Evolutionary conservation across 306 rosid genomes (phyloP).

Genomic region (Medicago lupulina): DNA sequence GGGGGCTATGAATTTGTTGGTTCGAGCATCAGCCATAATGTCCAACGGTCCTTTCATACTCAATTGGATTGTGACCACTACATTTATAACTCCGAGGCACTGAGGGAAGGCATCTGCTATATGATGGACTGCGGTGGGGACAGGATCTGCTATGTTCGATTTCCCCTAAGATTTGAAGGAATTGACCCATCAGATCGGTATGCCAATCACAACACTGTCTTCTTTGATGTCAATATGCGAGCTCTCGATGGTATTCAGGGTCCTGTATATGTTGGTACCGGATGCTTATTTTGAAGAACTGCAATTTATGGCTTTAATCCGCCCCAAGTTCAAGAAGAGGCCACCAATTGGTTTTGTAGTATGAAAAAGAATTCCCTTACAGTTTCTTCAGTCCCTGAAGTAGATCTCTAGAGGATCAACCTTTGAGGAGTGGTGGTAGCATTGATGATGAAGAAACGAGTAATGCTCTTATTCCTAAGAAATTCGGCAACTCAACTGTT

Average conservation of each 20-base stretch:
- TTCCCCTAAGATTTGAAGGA: slow-evolving; percentile 89
- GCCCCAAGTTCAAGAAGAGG: slow-evolving; percentile 48
- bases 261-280: slow-evolving; percentile 84
- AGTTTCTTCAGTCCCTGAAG: slow-evolving; percentile 63
- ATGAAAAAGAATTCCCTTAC: slow-evolving; percentile 61
- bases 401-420: slow-evolving; percentile 44
- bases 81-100: slow-evolving; percentile 67
- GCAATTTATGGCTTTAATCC: slow-evolving; percentile 84
- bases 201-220: slow-evolving; percentile 82
- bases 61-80: slow-evolving; percentile 83
- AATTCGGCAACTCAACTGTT: slow-evolving; percentile 70
- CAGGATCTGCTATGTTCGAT: slow-evolving; percentile 65
- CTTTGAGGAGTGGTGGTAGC: slow-evolving; percentile 35
- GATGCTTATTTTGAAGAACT: slow-evolving; percentile 74
- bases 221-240: slow-evolving; percentile 83
- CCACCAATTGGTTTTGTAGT: slow-evolving; percentile 53
- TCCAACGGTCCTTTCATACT: slow-evolving; percentile 85
- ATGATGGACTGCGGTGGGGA: slow-evolving; percentile 90
- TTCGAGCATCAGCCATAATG: slow-evolving; percentile 80
- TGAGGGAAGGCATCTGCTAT: slow-evolving; percentile 87
- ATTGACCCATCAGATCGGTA: slow-evolving; percentile 84
- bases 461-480: slow-evolving; percentile 65
- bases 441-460: slow-evolving; percentile 59
- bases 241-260: slow-evolving; percentile 82
- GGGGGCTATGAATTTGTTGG: slow-evolving; percentile 83